These are phyloP conservation scores for Pyrenochaeta sp. DNA, from an alignment of 2,329 filamentous ascomycete species.

Conservation along the genomic window DNA sequence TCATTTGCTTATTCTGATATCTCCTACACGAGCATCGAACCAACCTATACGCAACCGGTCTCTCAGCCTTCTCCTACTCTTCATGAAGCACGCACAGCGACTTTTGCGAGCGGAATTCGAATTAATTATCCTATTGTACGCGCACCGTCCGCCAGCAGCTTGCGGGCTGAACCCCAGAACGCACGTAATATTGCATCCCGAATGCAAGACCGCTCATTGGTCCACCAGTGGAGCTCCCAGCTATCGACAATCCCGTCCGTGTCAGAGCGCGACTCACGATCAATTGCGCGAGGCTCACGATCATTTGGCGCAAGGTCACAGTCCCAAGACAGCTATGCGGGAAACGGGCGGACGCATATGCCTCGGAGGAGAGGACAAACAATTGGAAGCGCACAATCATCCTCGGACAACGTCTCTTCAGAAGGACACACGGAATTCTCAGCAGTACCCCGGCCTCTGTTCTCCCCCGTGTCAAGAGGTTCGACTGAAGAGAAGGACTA, in stretches of 20 bases:
- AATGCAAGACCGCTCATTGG: slow-evolving; percentile 49
- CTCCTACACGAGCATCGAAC: slow-evolving; percentile 45
- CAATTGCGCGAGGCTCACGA: slow-evolving; percentile 41
- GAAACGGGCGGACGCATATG: slow-evolving; percentile 29
- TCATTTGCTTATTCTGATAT: slow-evolving; percentile 49
- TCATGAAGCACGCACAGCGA: slow-evolving; percentile 47
- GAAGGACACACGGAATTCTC: slow-evolving; percentile 41
- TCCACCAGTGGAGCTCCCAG: slow-evolving; percentile 52
- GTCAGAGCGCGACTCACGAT: slow-evolving; percentile 48
- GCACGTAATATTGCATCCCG: slow-evolving; percentile 47
- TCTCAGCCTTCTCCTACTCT: slow-evolving; percentile 41
- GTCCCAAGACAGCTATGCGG: slow-evolving; percentile 41
- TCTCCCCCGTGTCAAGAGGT: slow-evolving; percentile 36
- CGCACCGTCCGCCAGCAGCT: slow-evolving; percentile 46
- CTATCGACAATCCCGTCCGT: slow-evolving; percentile 50
- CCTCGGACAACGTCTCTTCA: slow-evolving; percentile 44
- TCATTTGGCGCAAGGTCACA: slow-evolving; percentile 44
- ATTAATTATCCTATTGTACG: slow-evolving; percentile 49
- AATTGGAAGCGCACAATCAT: slow-evolving; percentile 43
- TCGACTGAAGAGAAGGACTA: slow-evolving; percentile 43
- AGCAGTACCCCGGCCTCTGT: slow-evolving; percentile 47
- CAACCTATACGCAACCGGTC: slow-evolving; percentile 32
- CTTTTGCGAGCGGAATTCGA: slow-evolving; percentile 44
- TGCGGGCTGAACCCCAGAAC: slow-evolving; percentile 46
- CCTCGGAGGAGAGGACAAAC: slow-evolving; percentile 44